Base-by-base conservation (phyloP, 2,329 filamentous ascomycete genomes). In the Neospermospora avenae region DNA sequence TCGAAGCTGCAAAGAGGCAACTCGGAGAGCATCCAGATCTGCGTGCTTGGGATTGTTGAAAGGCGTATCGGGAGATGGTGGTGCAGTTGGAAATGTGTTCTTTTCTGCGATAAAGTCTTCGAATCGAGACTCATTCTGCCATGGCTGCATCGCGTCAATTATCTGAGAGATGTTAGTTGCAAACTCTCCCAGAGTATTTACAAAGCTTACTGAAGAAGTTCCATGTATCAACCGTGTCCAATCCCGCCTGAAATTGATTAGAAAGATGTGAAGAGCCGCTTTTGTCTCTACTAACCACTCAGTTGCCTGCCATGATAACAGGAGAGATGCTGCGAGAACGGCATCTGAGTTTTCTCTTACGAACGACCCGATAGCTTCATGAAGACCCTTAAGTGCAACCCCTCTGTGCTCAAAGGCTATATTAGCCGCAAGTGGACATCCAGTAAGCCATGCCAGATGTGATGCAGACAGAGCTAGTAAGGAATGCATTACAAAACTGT, bases 191-290 rank as follows among this genome's bases (percentile, higher is more conserved):
- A n/a, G n/a, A 46, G 22, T 8, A 10, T 56, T 48, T 52, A 3
- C 46, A 59, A 45, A 49, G 80, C 88, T 77, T 84, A 93, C 91
- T 57, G 90, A 93, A 58, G 90, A 91, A 62, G 93, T 93, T 61
- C 93, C 93, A 71, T 93, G 90, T 81, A 96, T 95, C 62, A 97
- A 80, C 67, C 93, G 93, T 64, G 89, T 91, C 93, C 93, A 98
- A 76, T 88, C 90, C 74, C 88, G 88, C 90, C 92, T 96, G 73
- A 34, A 35, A 49, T 65, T 80, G 80, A 77, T 70, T 58, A 71
- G 64, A 67, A 41, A 31, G 20, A 14, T 55, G 60, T 68, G 63
- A 31, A 57, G 34, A 20, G 58, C 61, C 51, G 48, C 22, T 69
- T 69, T 71, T 46, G 68, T 64, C 67, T 58, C 67, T 71, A 78